Evolutionary conservation across 345 rosid genomes (phyloP).

Genomic region (Pugionium cornutum): DNA sequence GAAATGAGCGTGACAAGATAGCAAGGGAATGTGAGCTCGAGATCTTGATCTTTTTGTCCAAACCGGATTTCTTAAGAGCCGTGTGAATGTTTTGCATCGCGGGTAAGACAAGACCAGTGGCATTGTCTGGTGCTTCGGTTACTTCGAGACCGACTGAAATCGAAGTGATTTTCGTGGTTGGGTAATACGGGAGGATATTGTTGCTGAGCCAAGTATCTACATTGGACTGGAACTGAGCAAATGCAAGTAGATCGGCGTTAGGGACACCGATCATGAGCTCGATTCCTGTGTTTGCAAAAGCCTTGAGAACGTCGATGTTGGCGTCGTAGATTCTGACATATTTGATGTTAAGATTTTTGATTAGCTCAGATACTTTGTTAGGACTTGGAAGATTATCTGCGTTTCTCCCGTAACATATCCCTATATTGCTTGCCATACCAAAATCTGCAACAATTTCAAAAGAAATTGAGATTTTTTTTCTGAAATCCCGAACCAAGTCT

Average conservation of each 20-base stretch:
- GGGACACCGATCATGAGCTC: conserved; percentile 90
- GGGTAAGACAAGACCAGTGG: conserved; percentile 67
- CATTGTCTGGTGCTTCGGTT: conserved; percentile 60
- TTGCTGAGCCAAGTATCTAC: conserved; percentile 84
- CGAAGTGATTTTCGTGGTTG: conserved; percentile 69
- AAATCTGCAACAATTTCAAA: conserved; percentile 39
- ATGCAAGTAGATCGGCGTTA: conserved; percentile 74
- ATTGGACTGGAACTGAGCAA: conserved; percentile 88
- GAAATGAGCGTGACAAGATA: conserved; percentile 77
- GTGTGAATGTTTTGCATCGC: conserved; percentile 84
- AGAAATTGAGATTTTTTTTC: no score
- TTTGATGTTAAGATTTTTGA: conserved; percentile 69
- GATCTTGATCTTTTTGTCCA: conserved; percentile 84
- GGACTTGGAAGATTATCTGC: conserved; percentile 96
- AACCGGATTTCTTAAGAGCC: conserved; percentile 66
- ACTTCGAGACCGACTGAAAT: conserved; percentile 89
- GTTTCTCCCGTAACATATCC: conserved; percentile 93
- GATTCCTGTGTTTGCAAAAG: conserved; percentile 84
- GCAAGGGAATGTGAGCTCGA: conserved; percentile 88
- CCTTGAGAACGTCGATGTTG: conserved; percentile 85
- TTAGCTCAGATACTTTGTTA: conserved; percentile 61
- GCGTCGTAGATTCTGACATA: conserved; percentile 82
- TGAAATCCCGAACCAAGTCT: background rate
- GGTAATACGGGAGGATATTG: conserved; percentile 86
- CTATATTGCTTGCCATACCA: conserved; percentile 67